Base-by-base conservation (phyloP, 768 basidiomycete species). In the Tylopilus balloui region DNA sequence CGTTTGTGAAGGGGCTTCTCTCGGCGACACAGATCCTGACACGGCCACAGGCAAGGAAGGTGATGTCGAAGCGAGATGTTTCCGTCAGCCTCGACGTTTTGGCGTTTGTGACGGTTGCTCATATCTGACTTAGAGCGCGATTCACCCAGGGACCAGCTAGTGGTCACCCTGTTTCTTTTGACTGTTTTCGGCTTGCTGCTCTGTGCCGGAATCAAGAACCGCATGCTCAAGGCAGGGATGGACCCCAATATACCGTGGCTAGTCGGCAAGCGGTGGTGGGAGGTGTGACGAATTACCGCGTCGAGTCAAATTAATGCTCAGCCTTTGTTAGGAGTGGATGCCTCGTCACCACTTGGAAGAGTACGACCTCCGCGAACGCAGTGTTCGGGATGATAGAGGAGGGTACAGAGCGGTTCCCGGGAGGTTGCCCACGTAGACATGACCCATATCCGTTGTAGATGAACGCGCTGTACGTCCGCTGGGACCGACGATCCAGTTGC, bases 21-120 rank as follows among this genome's bases (percentile, higher is more conserved):
- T 94, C 45, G 93, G 92, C 21, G 88, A 92, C 60, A 84, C 88
- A 20, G 81, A 96, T 68, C 89, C 89, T 23, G 93, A 96, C 68
- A 92, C 88, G 15, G 91, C 88, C 12, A 94, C 92, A 6, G 93
- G 93, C 28, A 93, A 88, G 64, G 93, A 95, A 68, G 93, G 93
- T 36, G 92, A 95, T 68, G 90, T 96, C 20, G 92, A 94, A 72
- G 92, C 92, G 49, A 76, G 92, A 65, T 96, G 93, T 76, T 95
- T 95, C 72, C 90, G 92, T 95, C 69, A 62, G 92, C 78, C 46
- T 53, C 63, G 63, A 63, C 61, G 56, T 62, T 57, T 61, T 53
- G 59, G 59, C 58, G 59, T 52, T 58, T 58, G 59, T 66, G 64
- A 58, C 57, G 54, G 42, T 51, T 47, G 45, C 61, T 62, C 47